Conservation (phyloP, 768 basidiomycete genomes). For the Mycena indigotica region DNA sequence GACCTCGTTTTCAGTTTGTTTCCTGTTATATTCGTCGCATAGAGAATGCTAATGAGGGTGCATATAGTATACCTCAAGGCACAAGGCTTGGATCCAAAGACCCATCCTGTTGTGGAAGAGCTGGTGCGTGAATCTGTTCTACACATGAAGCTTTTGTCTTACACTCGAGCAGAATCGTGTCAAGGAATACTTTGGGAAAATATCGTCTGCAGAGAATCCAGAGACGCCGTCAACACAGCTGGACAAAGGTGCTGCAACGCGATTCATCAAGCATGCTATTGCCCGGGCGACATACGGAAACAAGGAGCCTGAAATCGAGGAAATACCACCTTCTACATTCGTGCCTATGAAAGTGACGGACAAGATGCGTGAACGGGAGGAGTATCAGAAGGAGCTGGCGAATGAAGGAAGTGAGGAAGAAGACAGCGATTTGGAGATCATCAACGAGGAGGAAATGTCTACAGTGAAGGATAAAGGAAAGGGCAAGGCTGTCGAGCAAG, state of each 20-base stretch:
- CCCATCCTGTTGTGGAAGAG: constrained; percentile 76
- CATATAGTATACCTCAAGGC: constrained; percentile 79
- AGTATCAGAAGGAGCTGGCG: constrained; percentile 59
- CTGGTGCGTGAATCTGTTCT: constrained; percentile 43
- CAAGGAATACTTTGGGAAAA: constrained; percentile 81
- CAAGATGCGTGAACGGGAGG: constrained; percentile 73
- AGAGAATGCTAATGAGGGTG: neutral
- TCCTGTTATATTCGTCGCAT: neutral
- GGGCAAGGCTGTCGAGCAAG: constrained; percentile 23
- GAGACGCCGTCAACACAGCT: constrained; percentile 55
- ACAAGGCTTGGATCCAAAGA: constrained; percentile 76
- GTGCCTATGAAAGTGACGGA: constrained; percentile 61
- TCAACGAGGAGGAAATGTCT: constrained; percentile 35
- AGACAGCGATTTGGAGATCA: constrained; percentile 43
- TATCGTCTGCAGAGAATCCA: constrained; percentile 72
- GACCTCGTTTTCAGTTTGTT: constrained; percentile 82
- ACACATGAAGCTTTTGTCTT: too few relatives aligned
- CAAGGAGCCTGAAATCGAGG: constrained; percentile 37
- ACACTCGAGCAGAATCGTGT: constrained; percentile 61
- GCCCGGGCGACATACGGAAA: constrained; percentile 52
- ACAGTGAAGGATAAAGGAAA: constrained; percentile 44
- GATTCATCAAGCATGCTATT: constrained; percentile 86
- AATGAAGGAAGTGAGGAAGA: constrained; percentile 45
- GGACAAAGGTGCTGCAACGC: constrained; percentile 77
- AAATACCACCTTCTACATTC: constrained; percentile 29